Percentiles rank a stretch among this genome's conserved stretches.
phyloP scores from a whole-genome alignment of 139 green algal genomes.

The Edaphochlamys debaryana region DNA sequence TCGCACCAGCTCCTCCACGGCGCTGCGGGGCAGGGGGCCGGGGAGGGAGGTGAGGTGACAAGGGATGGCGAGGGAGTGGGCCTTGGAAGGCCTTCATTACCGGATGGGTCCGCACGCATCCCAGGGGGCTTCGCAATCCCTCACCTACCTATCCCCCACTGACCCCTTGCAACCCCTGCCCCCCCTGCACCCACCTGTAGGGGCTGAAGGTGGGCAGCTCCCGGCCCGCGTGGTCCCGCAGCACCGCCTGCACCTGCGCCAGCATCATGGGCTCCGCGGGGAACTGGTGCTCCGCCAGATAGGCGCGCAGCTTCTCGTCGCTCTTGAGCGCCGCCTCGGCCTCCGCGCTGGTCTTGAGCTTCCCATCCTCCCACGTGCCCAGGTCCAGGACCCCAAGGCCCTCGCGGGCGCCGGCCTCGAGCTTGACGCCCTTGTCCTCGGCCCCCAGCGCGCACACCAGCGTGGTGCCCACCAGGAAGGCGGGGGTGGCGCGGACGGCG shows the following conservation, averaged over 20 bases:
- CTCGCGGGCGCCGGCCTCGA: no score
- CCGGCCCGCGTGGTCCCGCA: background rate
- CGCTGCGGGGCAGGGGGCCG: background rate
- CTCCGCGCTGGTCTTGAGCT: background rate
- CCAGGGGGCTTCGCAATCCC: no score
- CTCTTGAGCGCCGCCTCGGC: background rate
- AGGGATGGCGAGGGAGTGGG: no score
- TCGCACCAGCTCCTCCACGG: background rate
- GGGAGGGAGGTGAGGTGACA: background rate
- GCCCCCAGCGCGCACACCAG: background rate
- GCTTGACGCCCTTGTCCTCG: background rate
- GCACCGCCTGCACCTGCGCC: background rate
- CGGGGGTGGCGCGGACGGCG: slow-evolving; percentile 10
- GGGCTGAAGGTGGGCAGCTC: slow-evolving; percentile 46
- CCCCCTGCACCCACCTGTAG: background rate
- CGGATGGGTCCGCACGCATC: no score
- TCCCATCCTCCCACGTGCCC: background rate
- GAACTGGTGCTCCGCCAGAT: background rate
- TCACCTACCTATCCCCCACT: no score
- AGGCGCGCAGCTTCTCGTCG: background rate
- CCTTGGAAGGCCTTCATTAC: no score
- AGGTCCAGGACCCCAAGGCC: no score
- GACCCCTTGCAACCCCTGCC: no score
- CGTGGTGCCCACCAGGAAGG: background rate
- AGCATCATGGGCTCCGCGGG: background rate